A percentile compares a stretch with the other conserved stretches of the same genome.
These are phyloP conservation scores for Phytophthora melonis DNA, from an alignment of 352 stramenopile genomes.

Conservation along the genomic window DNA sequence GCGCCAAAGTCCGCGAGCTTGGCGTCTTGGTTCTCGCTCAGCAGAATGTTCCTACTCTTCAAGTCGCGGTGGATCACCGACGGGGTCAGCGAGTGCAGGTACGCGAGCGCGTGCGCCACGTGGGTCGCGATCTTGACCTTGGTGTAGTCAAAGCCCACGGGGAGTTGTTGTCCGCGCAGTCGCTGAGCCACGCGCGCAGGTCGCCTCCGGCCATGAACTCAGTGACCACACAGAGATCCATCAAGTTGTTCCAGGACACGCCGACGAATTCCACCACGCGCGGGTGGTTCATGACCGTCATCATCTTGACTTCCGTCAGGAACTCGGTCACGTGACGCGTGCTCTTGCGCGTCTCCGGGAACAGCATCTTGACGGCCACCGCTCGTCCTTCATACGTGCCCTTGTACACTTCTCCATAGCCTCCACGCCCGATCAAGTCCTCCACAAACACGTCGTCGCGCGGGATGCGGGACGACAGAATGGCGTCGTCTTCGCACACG, in stretches of 20 bases:
- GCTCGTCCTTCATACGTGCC: conserved; percentile 43
- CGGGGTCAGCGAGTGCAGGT: conserved; percentile 55
- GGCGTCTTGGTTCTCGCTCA: conserved; percentile 43
- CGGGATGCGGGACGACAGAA: conserved; percentile 55
- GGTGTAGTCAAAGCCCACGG: conserved; percentile 45
- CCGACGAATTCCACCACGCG: conserved; percentile 63
- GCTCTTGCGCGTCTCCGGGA: conserved; percentile 51
- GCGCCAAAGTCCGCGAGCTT: conserved; percentile 64
- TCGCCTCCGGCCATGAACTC: conserved; percentile 75
- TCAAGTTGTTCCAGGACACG: conserved; percentile 66
- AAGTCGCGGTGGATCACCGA: conserved; percentile 59
- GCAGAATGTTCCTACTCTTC: conserved; percentile 62
- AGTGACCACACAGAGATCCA: conserved; percentile 65
- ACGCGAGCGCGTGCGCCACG: conserved; percentile 50
- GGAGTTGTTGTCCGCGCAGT: conserved; percentile 31
- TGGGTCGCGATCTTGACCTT: conserved; percentile 54
- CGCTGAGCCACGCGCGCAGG: conserved; percentile 50
- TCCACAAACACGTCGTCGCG: conserved; percentile 48
- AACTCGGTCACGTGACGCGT: conserved; percentile 54
- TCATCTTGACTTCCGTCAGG: conserved; percentile 62
- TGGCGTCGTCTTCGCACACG: conserved; percentile 54
- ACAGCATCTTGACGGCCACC: conserved; percentile 65
- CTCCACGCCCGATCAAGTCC: conserved; percentile 55
- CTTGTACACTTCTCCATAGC: conserved; percentile 66
- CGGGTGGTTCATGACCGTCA: conserved; percentile 51